Evolutionary conservation across 495 filamentous ascomycete genomes (phyloP), one percentile per base, ranked within the genome.

Genomic region (Hamigera avellanea): DNA sequence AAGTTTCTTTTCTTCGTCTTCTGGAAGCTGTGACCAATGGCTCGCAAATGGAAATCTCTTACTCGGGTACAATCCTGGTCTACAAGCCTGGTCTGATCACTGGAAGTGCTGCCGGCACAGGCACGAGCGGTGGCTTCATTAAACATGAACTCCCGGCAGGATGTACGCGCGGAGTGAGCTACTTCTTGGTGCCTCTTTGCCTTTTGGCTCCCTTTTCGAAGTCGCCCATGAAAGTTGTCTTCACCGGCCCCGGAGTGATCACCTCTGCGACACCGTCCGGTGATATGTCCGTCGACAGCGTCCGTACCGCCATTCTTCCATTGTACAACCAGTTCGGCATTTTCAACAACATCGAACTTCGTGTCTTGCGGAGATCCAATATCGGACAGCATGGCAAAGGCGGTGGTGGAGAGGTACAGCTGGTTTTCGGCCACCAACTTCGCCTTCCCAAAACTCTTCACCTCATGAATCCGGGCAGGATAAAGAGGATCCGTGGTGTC

Each of bases 11-110:
- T 62, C 72, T 99, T 13, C 91, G 93, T 34, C 80, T 99, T 6
- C 78, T 99, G 45, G 91, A 96, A 54, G 68, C 81, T 36, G 69
- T 99, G 47, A 96, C 93, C 53, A 99, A 99, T 73, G 93, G 93
- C 64, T 81, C 84, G 19, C 71, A 76, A 41, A 83, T 95, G 64
- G 85, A 95, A 52, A 93, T 99, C 46, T 91, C 86, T 12, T 85
- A 93, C 59, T 95, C 85, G 8, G 91, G 93, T 44, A 96, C 91
- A 0, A 85, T 83, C 10, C 68, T 96, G 30, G 77, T 86, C 23
- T 96, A 91, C 64, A 78, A 81, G 33, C 93, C 93, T 0, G 93
- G 93, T 18, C 66, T 99, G 5, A 88, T 99, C 44, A 88, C 82
- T 1, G 93, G 88, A 32, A 78, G 74, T 31, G 66, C 76, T 8